Evolutionary conservation across 176 grass and related monocot species (phyloP).

Genomic region (Tillandsia leiboldiana): DNA sequence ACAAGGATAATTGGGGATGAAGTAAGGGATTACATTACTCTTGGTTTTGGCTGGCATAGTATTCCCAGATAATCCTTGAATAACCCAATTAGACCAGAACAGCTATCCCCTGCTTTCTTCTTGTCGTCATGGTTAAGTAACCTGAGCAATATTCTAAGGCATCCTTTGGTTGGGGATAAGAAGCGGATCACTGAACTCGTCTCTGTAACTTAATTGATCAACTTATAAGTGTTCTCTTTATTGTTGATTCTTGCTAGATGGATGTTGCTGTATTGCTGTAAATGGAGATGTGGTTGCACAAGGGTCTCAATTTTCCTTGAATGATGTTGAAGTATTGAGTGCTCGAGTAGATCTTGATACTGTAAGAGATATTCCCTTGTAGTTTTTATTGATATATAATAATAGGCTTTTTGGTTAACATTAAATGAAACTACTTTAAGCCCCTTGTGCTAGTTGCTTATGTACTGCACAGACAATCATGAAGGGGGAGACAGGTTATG

Average conservation of each 20-base stretch:
- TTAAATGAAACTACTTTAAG: not conserved
- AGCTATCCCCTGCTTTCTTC: no score
- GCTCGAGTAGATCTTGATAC: conserved; percentile 90
- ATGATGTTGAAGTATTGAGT: conserved; percentile 88
- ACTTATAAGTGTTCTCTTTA: conserved; percentile 10
- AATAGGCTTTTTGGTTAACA: not conserved
- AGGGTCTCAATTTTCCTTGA: conserved; percentile 94
- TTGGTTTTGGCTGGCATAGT: no score
- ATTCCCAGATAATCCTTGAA: no score
- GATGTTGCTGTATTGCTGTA: conserved; percentile 81
- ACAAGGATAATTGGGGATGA: no score
- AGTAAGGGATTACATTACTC: no score
- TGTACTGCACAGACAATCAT: no score
- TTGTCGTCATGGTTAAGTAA: no score
- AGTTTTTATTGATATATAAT: not conserved
- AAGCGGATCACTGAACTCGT: no score
- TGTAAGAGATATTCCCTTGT: conserved; percentile 34
- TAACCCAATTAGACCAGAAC: no score
- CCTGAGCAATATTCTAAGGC: no score
- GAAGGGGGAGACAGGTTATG: no score
- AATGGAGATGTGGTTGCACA: conserved; percentile 91
- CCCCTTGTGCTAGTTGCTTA: not conserved
- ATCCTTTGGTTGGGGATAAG: no score
- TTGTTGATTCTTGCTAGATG: conserved; percentile 38
- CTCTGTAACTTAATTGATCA: not conserved